A percentile compares a stretch with the other conserved stretches of the same genome.
Evolutionary conservation across 2,329 filamentous ascomycete genomes (phyloP).

Genomic region (Alternaria triticina): DNA sequence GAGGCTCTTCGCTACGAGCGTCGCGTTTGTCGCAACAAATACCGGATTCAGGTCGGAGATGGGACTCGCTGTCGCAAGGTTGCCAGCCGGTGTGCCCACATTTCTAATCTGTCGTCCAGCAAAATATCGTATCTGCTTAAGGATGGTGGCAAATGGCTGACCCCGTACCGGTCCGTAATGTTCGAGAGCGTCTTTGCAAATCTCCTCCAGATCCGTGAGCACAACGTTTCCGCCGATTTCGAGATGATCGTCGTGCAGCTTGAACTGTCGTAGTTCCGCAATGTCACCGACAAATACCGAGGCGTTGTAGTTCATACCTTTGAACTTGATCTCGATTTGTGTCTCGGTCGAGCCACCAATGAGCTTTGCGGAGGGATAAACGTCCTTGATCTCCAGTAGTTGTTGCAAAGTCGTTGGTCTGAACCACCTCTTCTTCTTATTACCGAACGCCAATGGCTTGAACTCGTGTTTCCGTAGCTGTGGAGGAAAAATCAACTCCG

Average conservation of each 20-base stretch:
- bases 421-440: constrained; percentile 94
- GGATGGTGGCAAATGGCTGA: constrained; percentile 87
- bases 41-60: constrained; percentile 97
- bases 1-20: constrained; percentile 79
- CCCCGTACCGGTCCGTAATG: constrained; percentile 74
- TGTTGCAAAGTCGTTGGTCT: constrained; percentile 86
- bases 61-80: constrained; percentile 90
- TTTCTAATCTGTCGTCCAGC: constrained; percentile 95
- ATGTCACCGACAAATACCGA: constrained; percentile 96
- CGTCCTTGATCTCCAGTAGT: constrained; percentile 87
- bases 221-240: constrained; percentile 93
- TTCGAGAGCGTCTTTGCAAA: constrained; percentile 78
- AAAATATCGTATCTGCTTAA: constrained; percentile 94
- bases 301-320: constrained; percentile 85
- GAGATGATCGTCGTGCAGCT: constrained; percentile 79
- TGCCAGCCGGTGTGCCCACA: constrained; percentile 95
- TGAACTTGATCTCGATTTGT: constrained; percentile 98
- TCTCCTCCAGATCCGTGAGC: constrained; percentile 86
- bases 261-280: constrained; percentile 81
- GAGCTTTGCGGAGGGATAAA: constrained; percentile 85
- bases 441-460: constrained; percentile 84
- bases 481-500: constrained; percentile 93
- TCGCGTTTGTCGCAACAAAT: constrained; percentile 84
- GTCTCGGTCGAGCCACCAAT: constrained; percentile 97
- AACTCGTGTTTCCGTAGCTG: constrained; percentile 82